phyloP scores from a whole-genome alignment of 225 moss, liverwort and hornwort genomes.

The Sphagnum tenellum region DNA sequence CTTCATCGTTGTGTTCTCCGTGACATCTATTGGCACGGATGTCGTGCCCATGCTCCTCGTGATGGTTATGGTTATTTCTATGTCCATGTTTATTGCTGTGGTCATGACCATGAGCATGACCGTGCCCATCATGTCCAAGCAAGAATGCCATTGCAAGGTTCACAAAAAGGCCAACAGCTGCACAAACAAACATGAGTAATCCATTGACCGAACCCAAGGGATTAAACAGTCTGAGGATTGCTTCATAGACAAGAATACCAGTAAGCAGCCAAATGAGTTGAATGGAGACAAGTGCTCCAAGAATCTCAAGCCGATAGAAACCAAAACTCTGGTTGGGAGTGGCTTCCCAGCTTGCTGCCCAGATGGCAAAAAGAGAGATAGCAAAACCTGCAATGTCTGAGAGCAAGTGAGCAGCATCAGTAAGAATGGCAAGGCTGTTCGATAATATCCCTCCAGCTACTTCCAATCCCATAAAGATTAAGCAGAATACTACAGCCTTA shows the following conservation, averaged over 20 bases:
- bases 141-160: conserved; percentile 64
- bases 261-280: conserved; percentile 87
- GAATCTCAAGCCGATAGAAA: conserved; percentile 65
- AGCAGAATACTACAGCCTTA: conserved; percentile 41
- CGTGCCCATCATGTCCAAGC: conserved; percentile 32
- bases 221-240: conserved; percentile 24
- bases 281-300: conserved; percentile 79
- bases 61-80: no score
- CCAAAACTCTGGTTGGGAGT: conserved; percentile 55
- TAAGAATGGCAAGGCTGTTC: conserved; percentile 75
- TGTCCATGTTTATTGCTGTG: conserved; percentile 8
- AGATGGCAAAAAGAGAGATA: conserved; percentile 84
- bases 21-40: no score
- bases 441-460: conserved; percentile 66
- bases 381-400: conserved; percentile 73
- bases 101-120: not conserved
- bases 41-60: no score
- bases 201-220: conserved; percentile 34
- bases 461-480: conserved; percentile 68
- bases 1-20: no score
- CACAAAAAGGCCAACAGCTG: conserved; percentile 51
- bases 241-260: conserved; percentile 64
- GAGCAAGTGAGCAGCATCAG: conserved; percentile 76
- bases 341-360: conserved; percentile 86
- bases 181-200: conserved; percentile 59